A percentile compares a stretch with the other conserved stretches of the same genome.
Evolutionary conservation across 805 yeast genomes (phyloP).

Genomic region (Cyberlindnera amylophila): DNA sequence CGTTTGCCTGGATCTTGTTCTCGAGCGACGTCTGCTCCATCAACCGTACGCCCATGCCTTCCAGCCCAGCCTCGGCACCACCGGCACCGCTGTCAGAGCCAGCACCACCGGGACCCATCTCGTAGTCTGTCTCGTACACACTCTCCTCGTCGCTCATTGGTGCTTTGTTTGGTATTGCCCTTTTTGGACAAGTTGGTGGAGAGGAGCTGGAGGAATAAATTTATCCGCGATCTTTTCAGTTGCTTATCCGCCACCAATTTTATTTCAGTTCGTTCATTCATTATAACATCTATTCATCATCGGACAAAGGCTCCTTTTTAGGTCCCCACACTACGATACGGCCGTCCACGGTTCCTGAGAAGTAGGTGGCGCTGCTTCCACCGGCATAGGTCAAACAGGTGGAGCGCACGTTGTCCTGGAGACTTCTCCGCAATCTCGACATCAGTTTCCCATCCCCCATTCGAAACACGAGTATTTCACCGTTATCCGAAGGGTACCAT

Average conservation of each 20-base stretch:
- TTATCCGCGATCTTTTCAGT: no score
- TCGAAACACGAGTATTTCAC: constrained; percentile 60
- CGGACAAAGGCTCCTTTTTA: constrained; percentile 16
- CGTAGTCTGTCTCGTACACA: neutral
- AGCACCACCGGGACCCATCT: neutral
- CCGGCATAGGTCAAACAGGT: constrained; percentile 51
- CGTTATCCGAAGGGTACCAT: constrained; percentile 72
- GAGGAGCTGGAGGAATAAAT: no score
- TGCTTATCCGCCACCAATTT: no score
- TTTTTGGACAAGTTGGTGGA: neutral
- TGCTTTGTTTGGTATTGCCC: neutral
- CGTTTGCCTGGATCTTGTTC: constrained; percentile 61
- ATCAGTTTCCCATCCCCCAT: constrained; percentile 60
- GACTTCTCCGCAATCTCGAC: constrained; percentile 46
- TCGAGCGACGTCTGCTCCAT: constrained; percentile 84
- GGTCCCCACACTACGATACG: constrained; percentile 57
- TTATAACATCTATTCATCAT: constrained; percentile 4
- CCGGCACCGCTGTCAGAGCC: neutral
- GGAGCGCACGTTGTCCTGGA: constrained; percentile 39
- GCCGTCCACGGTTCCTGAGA: constrained; percentile 67
- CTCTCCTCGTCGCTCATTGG: neutral
- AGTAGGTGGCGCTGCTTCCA: constrained; percentile 41
- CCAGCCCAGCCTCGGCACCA: constrained; percentile 5
- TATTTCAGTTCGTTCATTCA: no score
- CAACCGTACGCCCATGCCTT: constrained; percentile 45